Evolutionary conservation across 257 asterid species (phyloP).

Genomic region (Nicotiana noctiflora): DNA sequence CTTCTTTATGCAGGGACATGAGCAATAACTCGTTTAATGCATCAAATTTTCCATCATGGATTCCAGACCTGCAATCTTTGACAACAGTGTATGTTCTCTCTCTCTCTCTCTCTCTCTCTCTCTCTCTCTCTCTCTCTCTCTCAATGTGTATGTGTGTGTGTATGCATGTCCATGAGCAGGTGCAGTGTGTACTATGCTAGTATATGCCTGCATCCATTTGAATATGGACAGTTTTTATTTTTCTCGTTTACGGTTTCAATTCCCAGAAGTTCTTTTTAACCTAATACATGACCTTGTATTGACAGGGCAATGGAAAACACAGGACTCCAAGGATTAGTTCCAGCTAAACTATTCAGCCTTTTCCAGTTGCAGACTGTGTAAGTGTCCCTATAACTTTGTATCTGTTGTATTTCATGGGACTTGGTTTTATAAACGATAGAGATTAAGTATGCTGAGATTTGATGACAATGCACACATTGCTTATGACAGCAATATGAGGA

Average conservation of each 20-base stretch:
- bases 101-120: constrained; percentile 4
- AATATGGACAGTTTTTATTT: not conserved
- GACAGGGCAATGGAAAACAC: constrained; percentile 69
- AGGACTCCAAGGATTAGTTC: constrained; percentile 47
- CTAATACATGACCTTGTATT: constrained; percentile 9
- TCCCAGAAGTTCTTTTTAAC: not conserved
- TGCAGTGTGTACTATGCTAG: not conserved
- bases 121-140: constrained; percentile 1
- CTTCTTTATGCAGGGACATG: constrained; percentile 55
- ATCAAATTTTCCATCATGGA: constrained; percentile 53
- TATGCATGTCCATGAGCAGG: not conserved
- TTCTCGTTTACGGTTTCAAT: not conserved
- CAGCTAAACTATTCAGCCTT: constrained; percentile 45
- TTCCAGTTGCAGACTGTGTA: constrained; percentile 71
- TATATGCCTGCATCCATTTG: not conserved
- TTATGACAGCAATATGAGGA: constrained; percentile 45
- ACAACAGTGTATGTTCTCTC: constrained; percentile 51
- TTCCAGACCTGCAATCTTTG: constrained; percentile 49
- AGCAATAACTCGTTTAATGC: constrained; percentile 68
- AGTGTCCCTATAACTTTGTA: constrained; percentile 15
- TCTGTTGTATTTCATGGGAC: not conserved
- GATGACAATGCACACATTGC: not conserved
- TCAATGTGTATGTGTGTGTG: not conserved
- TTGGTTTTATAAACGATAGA: not conserved
- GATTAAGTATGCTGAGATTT: not conserved